Percentiles rank a stretch among this genome's conserved stretches.
Conservation (phyloP, 225 moss, liverwort and hornwort genomes). For the Marchantia paleacea region DNA sequence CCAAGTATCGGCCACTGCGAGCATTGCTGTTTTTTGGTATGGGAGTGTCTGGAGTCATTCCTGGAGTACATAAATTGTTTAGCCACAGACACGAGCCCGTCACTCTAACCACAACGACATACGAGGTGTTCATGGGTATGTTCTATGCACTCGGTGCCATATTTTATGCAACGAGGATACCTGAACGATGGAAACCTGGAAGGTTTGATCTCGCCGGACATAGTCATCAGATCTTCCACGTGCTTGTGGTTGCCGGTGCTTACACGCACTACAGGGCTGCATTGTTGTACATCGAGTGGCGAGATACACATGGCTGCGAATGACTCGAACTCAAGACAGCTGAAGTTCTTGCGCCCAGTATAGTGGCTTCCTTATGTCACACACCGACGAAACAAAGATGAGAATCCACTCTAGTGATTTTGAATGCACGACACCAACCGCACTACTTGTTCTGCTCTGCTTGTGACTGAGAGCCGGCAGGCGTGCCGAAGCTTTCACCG, state of each 20-base stretch:
- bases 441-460: neutral
- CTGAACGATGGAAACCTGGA: conserved; percentile 91
- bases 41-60: conserved; percentile 81
- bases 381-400: neutral
- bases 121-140: conserved; percentile 78
- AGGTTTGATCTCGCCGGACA: conserved; percentile 89
- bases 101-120: conserved; percentile 62
- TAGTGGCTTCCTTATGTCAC: neutral
- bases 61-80: conserved; percentile 73
- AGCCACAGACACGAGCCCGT: conserved; percentile 68
- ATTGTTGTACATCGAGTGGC: conserved; percentile 82
- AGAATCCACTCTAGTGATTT: neutral
- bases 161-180: conserved; percentile 76
- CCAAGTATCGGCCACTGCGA: conserved; percentile 68
- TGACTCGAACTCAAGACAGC: neutral
- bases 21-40: conserved; percentile 78
- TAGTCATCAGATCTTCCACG: conserved; percentile 88
- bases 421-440: neutral
- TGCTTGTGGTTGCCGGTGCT: conserved; percentile 86
- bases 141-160: conserved; percentile 68
- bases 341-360: too few species aligned
- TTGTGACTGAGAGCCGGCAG: neutral
- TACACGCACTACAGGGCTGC: conserved; percentile 88
- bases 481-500: too few species aligned
- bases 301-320: conserved; percentile 68